Evolutionary conservation across 148 eudicot species (phyloP).

Genomic region (Spergularia bocconei): DNA sequence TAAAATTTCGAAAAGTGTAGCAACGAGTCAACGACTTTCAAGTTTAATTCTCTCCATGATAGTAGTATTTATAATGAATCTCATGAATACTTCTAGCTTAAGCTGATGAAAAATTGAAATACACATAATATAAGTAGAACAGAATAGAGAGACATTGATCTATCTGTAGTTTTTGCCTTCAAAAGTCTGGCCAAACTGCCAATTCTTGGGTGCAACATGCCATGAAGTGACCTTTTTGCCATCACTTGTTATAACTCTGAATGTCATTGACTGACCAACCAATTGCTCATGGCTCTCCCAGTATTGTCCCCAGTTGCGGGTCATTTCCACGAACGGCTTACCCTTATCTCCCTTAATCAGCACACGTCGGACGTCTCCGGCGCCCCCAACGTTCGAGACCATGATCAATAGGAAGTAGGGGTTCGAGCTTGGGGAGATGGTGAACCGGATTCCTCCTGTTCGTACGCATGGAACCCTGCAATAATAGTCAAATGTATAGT

Average conservation of each 20-base stretch:
- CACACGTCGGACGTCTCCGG: constrained; percentile 56
- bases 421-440: constrained; percentile 44
- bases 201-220: constrained; percentile 38
- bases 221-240: constrained; percentile 44
- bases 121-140: too few species aligned
- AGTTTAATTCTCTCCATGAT: too few species aligned
- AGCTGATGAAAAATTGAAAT: too few species aligned
- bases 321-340: constrained; percentile 45
- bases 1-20: too few species aligned
- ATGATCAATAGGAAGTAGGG: constrained; percentile 47
- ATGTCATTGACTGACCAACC: constrained; percentile 47
- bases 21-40: too few species aligned
- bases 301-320: constrained; percentile 63
- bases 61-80: too few species aligned
- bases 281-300: constrained; percentile 48
- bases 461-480: constrained; percentile 69
- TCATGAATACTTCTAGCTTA: too few species aligned
- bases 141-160: background rate
- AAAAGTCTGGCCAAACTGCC: constrained; percentile 70
- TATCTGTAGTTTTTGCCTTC: constrained; percentile 50
- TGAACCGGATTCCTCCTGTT: constrained; percentile 65
- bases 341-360: constrained; percentile 45
- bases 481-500: background rate
- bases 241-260: constrained; percentile 53
- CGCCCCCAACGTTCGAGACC: constrained; percentile 72